phyloP scores from a whole-genome alignment of 1,139 yeast species.

The Cylindricascospora bacillispora region DNA sequence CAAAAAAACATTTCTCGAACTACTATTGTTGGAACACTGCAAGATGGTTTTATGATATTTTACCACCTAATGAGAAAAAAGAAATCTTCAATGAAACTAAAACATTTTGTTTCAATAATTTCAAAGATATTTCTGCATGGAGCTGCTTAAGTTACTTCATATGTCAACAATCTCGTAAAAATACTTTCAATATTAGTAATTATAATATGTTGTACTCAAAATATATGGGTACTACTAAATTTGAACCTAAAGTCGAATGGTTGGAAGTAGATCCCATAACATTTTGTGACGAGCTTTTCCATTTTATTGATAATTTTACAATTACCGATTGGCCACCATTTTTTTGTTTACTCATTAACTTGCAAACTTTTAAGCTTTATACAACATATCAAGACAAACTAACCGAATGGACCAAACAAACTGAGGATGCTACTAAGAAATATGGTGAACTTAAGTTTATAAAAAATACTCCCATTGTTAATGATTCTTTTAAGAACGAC shows the following conservation, averaged over 20 bases:
- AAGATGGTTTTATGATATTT: conserved; percentile 25
- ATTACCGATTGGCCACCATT: conserved; percentile 19
- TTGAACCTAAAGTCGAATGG: no score
- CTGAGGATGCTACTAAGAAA: conserved; percentile 8
- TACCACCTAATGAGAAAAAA: conserved; percentile 4
- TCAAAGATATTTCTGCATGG: conserved; percentile 38
- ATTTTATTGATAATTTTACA: neutral
- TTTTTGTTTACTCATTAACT: conserved; percentile 4
- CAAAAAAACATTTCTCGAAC: conserved; percentile 29
- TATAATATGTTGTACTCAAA: no score
- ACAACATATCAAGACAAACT: no score
- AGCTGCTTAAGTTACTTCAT: conserved; percentile 12
- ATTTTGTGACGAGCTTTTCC: neutral
- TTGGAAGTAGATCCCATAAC: no score
- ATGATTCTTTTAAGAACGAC: conserved; percentile 4
- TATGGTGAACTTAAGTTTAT: conserved; percentile 5
- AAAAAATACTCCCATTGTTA: conserved; percentile 9
- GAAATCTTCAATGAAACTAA: conserved; percentile 13
- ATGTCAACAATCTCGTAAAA: conserved; percentile 5
- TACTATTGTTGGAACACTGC: conserved; percentile 33
- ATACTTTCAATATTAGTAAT: no score
- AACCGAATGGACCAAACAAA: conserved; percentile 10
- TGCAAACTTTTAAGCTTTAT: no score
- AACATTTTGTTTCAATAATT: conserved; percentile 26
- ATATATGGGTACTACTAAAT: no score